Base-by-base conservation (phyloP, 306 rosid species). In the Prinsepia uniflora region DNA sequence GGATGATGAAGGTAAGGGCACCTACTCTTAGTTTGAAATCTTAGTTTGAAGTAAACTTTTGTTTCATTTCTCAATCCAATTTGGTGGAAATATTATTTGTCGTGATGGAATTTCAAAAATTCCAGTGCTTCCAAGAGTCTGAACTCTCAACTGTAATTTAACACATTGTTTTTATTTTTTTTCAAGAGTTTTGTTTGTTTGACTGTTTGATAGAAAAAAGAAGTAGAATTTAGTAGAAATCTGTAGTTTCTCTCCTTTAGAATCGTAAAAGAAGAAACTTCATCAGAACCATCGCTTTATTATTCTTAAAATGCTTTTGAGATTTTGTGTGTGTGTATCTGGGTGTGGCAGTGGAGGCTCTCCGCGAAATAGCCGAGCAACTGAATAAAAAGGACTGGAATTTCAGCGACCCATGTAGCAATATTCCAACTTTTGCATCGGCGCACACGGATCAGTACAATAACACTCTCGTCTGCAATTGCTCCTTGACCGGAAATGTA, bases 371-470 rank as follows among this genome's bases (percentile, higher is more conserved):
- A 11, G 78, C 78, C 44, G 72, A 30, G 30, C 78, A 74, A 36
- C 65, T 74, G 72, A 74, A 74, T 30, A 74, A 74, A 50, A 55
- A 74, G 53, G 78, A 74, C 20, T 74, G 66, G 78, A 54, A 74
- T 54, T 74, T 65, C 49, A 65, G 58, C 18, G 72, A 74, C 56
- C 61, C 75, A 3, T 67, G 74, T 13, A 68, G 68, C 47, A 75
- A 68, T 59, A n/a, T 44, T 17, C 58, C 79, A 20, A 75, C 79
- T 1, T 1, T 67, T 10, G 54, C 71, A 1, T 47, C 10, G 8
- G 63, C 55, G 0, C 79, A 67, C 40, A 8, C 73, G 1, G 63
- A 58, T 39, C 62, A 57, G 73, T 75, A 75, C 68, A 45, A 67
- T 68, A 67, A 67, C 49, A 46, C 65, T 18, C 54, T 76, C 5